Conservation (phyloP, 306 rosid species). For the Ormosia emarginata region DNA sequence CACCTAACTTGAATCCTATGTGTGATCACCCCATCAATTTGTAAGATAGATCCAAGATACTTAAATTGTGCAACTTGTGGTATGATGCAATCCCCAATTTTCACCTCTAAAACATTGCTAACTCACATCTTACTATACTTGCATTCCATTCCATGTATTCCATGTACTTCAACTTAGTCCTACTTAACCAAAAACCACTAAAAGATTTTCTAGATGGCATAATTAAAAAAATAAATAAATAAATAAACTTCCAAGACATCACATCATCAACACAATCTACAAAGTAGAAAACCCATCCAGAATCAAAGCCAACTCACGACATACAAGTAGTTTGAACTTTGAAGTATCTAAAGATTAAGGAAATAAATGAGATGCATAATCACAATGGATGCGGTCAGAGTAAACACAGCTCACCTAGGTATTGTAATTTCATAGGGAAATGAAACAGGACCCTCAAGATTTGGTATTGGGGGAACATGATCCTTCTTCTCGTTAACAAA, state of each 20-base stretch:
- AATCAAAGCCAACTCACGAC: not conserved
- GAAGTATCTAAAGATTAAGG: not conserved
- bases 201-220: not conserved
- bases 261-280: not conserved
- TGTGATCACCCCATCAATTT: not conserved
- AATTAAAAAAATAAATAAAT: not conserved
- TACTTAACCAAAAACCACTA: not conserved
- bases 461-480: constrained; percentile 90
- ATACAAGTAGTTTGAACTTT: not conserved
- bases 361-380: not conserved
- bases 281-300: not conserved
- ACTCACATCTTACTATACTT: not conserved
- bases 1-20: not conserved
- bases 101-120: not conserved
- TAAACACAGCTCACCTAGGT: constrained; percentile 61
- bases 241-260: not conserved
- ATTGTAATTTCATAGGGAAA: constrained; percentile 87
- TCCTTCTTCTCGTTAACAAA: constrained; percentile 98
- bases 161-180: not conserved
- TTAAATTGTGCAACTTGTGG: not conserved
- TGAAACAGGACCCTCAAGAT: constrained; percentile 62
- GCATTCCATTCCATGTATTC: constrained; percentile 15
- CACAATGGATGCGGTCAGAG: not conserved
- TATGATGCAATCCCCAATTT: not conserved
- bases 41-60: not conserved